These are phyloP conservation scores for Thelephora terrestris DNA, from an alignment of 1,284 basidiomycete species.

Conservation along the genomic window DNA sequence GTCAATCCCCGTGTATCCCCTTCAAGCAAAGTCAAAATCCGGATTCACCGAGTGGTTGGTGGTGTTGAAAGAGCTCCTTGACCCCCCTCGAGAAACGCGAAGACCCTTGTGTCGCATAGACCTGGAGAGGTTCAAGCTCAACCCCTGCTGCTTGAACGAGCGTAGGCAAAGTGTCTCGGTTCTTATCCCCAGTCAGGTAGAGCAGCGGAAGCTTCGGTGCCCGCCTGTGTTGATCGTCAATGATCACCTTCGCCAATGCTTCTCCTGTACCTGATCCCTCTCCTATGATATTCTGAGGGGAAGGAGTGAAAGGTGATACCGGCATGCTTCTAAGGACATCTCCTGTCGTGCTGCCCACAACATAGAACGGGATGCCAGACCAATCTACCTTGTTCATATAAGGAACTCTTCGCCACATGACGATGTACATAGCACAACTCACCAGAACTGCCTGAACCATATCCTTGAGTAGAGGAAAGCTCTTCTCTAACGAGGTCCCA, in stretches of 20 bases:
- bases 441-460: constrained; percentile 1
- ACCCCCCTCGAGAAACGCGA: constrained; percentile 40
- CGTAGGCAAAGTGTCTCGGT: constrained; percentile 51
- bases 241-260: constrained; percentile 54
- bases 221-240: constrained; percentile 26
- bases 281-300: constrained; percentile 39
- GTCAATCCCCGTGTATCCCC: constrained; percentile 3
- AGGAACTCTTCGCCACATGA: not conserved
- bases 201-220: constrained; percentile 30
- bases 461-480: constrained; percentile 9
- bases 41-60: not conserved
- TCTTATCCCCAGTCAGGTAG: constrained; percentile 78
- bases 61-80: constrained; percentile 6
- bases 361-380: constrained; percentile 57
- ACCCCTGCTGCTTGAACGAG: constrained; percentile 40
- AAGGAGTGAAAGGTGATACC: constrained; percentile 19
- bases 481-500: constrained; percentile 37
- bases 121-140: constrained; percentile 39
- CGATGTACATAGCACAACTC: not conserved
- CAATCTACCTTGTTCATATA: constrained; percentile 26
- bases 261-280: constrained; percentile 53
- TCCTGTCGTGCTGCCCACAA: constrained; percentile 59
- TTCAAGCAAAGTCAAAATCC: not conserved
- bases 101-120: constrained; percentile 57
- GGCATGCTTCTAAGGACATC: constrained; percentile 31